Evolutionary conservation across 805 yeast species (phyloP).

Genomic region (Torulaspora microellipsoides): DNA sequence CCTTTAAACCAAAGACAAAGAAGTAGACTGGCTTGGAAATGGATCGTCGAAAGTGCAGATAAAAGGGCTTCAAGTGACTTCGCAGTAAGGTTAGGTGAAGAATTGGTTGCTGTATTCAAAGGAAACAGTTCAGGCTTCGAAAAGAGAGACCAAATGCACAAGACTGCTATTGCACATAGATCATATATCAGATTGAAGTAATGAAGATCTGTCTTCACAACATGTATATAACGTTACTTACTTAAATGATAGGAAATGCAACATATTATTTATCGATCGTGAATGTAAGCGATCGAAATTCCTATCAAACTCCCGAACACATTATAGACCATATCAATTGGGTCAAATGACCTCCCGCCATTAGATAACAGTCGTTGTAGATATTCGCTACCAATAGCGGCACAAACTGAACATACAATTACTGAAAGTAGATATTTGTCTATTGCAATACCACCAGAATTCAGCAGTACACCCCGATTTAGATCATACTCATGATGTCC

Average conservation of each 20-base stretch:
- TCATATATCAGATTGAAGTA: conserved; percentile 55
- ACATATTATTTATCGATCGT: conserved; percentile 5
- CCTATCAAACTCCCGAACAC: conserved; percentile 30
- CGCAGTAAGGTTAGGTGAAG: conserved; percentile 87
- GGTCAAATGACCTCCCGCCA: conserved; percentile 45
- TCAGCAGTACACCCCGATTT: neutral
- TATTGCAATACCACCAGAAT: neutral
- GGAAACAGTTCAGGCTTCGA: conserved; percentile 84
- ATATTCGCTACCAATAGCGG: conserved; percentile 48
- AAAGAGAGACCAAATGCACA: conserved; percentile 77
- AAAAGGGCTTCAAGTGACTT: conserved; percentile 76
- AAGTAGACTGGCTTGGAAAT: conserved; percentile 76
- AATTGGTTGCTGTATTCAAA: conserved; percentile 66
- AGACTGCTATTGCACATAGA: conserved; percentile 83
- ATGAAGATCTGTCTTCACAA: conserved; percentile 3
- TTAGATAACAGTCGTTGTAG: conserved; percentile 36
- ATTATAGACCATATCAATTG: conserved; percentile 42
- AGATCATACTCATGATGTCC: conserved; percentile 2
- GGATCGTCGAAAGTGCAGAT: conserved; percentile 84
- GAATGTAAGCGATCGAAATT: conserved; percentile 15
- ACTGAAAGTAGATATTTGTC: conserved; percentile 34
- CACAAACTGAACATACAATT: conserved; percentile 43
- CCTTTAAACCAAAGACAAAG: conserved; percentile 82
- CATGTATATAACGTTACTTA: conserved; percentile 4
- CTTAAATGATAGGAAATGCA: conserved; percentile 1